Percentiles rank a stretch among this genome's conserved stretches.
Conservation (phyloP, 176 grass and related monocot genomes). For the Musa itinerans region DNA sequence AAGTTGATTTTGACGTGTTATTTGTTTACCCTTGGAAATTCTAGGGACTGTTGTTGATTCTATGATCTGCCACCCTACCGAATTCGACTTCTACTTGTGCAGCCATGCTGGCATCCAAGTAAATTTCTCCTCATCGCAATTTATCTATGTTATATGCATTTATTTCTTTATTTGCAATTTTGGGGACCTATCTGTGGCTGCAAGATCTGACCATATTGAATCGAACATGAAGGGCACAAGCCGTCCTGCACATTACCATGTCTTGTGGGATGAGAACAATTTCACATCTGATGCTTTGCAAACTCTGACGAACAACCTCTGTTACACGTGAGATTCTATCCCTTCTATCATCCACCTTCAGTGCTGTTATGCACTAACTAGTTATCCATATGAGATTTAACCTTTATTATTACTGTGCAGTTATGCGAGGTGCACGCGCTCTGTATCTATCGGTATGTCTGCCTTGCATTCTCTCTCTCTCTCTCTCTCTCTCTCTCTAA, state of each 20-base stretch:
- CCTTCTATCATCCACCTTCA: background rate
- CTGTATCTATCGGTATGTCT: slow-evolving; percentile 62
- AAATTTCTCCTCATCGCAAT: background rate
- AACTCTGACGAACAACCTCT: slow-evolving; percentile 58
- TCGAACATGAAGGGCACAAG: slow-evolving; percentile 19
- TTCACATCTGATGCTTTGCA: slow-evolving; percentile 63
- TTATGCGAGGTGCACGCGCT: slow-evolving; percentile 64
- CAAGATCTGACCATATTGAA: background rate
- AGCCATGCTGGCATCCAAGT: slow-evolving; percentile 76
- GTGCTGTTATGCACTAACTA: background rate
- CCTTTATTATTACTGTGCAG: slow-evolving; percentile 20
- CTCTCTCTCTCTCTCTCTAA: background rate
- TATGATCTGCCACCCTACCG: slow-evolving; percentile 66
- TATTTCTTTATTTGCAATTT: background rate
- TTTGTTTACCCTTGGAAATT: background rate
- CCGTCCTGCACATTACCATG: slow-evolving; percentile 63
- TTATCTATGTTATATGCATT: background rate
- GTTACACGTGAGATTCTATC: slow-evolving; percentile 48
- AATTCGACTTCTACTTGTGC: slow-evolving; percentile 76
- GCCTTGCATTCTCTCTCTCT: no score
- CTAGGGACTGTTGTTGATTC: slow-evolving; percentile 65
- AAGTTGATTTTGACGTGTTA: slow-evolving; percentile 13
- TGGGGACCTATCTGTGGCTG: background rate
- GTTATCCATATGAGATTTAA: background rate
- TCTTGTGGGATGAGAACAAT: slow-evolving; percentile 63